Base-by-base conservation (phyloP, 225 moss, liverwort and hornwort species). In the Polytrichum commune region DNA sequence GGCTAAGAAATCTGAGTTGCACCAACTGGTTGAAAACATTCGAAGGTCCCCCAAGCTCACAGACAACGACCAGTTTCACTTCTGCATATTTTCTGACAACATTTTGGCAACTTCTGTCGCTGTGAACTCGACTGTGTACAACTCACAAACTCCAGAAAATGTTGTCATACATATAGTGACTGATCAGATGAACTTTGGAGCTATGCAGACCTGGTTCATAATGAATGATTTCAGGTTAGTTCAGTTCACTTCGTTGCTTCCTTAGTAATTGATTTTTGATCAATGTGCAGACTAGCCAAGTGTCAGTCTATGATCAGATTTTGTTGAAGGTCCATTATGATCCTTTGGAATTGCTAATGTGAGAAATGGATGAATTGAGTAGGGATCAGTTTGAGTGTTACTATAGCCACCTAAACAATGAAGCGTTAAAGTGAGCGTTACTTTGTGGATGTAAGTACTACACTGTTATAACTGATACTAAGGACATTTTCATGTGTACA, bases 101-200 rank as follows among this genome's bases (percentile, higher is more conserved):
- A 84, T 89, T 4, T 33, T 89, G 79, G 89, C 89, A 20, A 72
- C 81, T 23, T 79, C 73, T 20, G 89, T 89, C 5, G 89, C 86
- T 19, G 81, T 86, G 29, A 89, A 89, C 56, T 89, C 89, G 8
- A 86, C 86, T 16, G 73, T 86, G 55, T 38, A 69, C 32, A 89
- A 83, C 77, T 56, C 89, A 1, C 58, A 55, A n/a, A 29, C 53
- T 18, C 83, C 89, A 0, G 83, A 79, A 24, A 66, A 55, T 19
- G 73, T 89, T 19, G 89, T 89, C 55, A 86, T 89, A 53, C 89
- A 89, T 74, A 67, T 89, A 2, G 89, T 89, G 27, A 89, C 89
- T 10, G 89, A 89, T 56, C 76, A 81, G 8, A 65, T 89, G 77
- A 89, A 83, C 63, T 83, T 83, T 55, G 89, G 85, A 62, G 86